Evolutionary conservation across 2,329 filamentous ascomycete genomes (phyloP), one percentile per base, ranked within the genome.

Genomic region (Aureobasidium sp.): DNA sequence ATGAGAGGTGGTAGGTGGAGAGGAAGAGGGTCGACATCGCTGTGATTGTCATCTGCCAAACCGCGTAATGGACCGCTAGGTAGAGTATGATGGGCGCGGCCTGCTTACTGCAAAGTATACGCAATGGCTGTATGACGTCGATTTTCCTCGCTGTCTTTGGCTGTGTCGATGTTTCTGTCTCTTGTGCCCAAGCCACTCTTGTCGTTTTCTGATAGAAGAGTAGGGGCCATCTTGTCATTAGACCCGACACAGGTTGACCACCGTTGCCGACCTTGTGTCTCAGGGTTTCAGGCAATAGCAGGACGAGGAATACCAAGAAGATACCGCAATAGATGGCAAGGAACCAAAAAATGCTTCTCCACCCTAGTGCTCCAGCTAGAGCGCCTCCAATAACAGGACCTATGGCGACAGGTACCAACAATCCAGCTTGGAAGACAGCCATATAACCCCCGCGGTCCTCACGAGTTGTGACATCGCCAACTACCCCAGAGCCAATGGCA

Each of bases 21-120:
- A 78, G 67, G 66, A 83, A 81, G 0, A 83, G 72, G 0, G 75
- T 75, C 0, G 82, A 80, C 75, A 82, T 79, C 39, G 77, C 78
- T 0, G 81, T 81, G 62, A 82, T 81, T 66, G 76, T 79, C 79
- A 83, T 82, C 62, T 82, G 80, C 79, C 80, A 84, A 8, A 81
- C 77, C 0, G 79, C 75, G 62, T 83, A 84, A 20, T 41, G 39
- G 17, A 41, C 7, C 15, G 39, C 39, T 15, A 41, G 17, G 69
- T 81, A 79, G 2, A 82, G 67, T 0, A 77, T 78, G 4, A 82
- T 73, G 15, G 15, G 39, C 7, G 14, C 15, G 17, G 39, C 39
- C 15, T 41, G 39, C 39, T 41, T 41, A 6, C 39, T 41, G 57
- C 80, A 83, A 17, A 78, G 3, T 34, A 82, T 77, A 6, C 80